A percentile compares a stretch with the other conserved stretches of the same genome.
Evolutionary conservation across 495 filamentous ascomycete genomes (phyloP).

Genomic region (Penicillium canescens): DNA sequence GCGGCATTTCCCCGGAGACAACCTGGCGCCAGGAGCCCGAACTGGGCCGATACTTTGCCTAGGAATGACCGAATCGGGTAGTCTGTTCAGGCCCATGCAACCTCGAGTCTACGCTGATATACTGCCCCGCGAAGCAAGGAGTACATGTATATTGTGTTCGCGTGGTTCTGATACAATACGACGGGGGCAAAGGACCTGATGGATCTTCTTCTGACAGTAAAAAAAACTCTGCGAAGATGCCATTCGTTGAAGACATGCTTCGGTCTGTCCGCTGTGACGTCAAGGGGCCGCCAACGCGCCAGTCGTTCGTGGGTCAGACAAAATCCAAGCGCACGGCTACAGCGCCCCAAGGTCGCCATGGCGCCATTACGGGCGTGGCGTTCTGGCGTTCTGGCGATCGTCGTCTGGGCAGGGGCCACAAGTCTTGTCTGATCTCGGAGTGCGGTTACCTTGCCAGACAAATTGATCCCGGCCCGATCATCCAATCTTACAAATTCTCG

Average conservation of each 20-base stretch:
- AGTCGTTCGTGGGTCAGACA: not conserved
- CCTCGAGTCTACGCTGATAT: conserved; percentile 14
- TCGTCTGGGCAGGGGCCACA: conserved; percentile 16
- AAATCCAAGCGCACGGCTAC: conserved; percentile 8
- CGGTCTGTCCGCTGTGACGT: too few species aligned
- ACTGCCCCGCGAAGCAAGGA: conserved; percentile 27
- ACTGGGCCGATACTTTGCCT: not conserved
- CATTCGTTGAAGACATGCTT: too few species aligned
- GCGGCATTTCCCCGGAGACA: not conserved
- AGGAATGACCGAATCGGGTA: conserved; percentile 20
- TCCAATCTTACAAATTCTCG: not conserved
- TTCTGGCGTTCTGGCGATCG: conserved; percentile 12
- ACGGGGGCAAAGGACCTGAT: conserved; percentile 9
- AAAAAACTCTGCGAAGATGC: too few species aligned
- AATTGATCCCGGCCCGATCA: not conserved
- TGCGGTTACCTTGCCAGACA: conserved; percentile 13
- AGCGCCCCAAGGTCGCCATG: not conserved
- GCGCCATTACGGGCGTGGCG: conserved; percentile 28
- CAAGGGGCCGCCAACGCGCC: too few species aligned
- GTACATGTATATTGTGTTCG: not conserved
- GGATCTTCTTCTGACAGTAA: conserved; percentile 16
- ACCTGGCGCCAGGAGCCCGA: conserved; percentile 3
- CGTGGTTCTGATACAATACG: not conserved
- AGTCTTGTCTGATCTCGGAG: conserved; percentile 23
- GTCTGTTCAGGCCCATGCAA: conserved; percentile 14